These are phyloP conservation scores for Jimgerdemannia flammicorona DNA, from an alignment of 192 early-diverging fungal genomes.

Conservation along the genomic window DNA sequence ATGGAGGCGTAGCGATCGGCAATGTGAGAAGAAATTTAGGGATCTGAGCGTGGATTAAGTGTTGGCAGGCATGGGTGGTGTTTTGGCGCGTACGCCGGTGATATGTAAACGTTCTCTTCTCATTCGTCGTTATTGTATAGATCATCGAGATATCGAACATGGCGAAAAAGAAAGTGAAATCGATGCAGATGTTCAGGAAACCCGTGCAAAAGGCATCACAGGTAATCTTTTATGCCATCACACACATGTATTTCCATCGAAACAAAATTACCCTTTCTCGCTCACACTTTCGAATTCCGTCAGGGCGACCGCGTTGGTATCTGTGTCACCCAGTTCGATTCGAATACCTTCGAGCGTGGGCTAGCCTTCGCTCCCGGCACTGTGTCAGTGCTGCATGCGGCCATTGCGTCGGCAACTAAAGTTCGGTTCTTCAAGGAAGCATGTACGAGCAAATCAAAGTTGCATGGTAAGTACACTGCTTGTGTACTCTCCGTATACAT, in stretches of 20 bases:
- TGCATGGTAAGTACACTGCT: neutral
- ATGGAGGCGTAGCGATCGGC: neutral
- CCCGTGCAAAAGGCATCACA: neutral
- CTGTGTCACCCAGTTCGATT: constrained; percentile 1
- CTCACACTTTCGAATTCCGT: neutral
- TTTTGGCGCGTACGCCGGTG: no score
- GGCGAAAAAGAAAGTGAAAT: neutral
- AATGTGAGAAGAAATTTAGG: neutral
- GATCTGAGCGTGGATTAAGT: neutral
- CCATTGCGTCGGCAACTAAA: neutral
- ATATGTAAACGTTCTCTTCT: neutral
- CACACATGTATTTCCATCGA: no score
- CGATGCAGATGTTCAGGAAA: constrained; percentile 2
- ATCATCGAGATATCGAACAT: neutral
- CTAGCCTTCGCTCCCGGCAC: constrained; percentile 3
- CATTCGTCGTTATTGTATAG: neutral
- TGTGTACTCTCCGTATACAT: neutral
- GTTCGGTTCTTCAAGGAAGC: neutral
- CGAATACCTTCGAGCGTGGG: neutral
- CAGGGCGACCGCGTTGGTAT: constrained; percentile 4
- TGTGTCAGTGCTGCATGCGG: neutral
- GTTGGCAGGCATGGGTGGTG: no score
- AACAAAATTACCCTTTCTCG: neutral
- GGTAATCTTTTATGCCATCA: neutral
- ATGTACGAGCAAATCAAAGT: neutral